Evolutionary conservation across 2,329 filamentous ascomycete species (phyloP).

Genomic region (Pyrenochaeta sp.): DNA sequence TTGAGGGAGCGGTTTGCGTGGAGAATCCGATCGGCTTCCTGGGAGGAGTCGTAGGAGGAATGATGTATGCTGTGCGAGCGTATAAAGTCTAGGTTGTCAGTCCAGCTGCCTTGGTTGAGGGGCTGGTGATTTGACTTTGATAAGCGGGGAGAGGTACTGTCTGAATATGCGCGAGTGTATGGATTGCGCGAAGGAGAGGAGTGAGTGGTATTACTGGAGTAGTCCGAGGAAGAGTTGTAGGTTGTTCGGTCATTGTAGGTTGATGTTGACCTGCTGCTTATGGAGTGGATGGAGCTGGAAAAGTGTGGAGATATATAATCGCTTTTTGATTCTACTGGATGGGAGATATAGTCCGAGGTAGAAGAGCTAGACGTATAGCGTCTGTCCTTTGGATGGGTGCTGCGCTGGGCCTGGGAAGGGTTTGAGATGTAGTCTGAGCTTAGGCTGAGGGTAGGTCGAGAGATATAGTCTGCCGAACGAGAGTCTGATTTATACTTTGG

Average conservation of each 20-base stretch:
- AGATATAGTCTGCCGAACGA: slow-evolving; percentile 12
- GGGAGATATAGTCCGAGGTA: slow-evolving; percentile 8
- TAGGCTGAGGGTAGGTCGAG: slow-evolving; percentile 3
- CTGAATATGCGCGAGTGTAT: background rate
- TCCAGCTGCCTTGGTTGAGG: slow-evolving; percentile 19
- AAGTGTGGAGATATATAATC: background rate
- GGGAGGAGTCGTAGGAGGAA: slow-evolving; percentile 10
- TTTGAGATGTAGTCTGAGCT: slow-evolving; percentile 13
- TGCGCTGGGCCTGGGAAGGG: background rate
- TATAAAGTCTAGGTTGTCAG: slow-evolving; percentile 15
- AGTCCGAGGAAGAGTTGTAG: background rate
- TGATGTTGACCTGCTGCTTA: background rate
- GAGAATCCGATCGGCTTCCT: slow-evolving; percentile 12
- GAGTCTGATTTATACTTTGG: slow-evolving; percentile 3
- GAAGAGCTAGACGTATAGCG: slow-evolving; percentile 1
- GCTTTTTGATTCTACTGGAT: background rate
- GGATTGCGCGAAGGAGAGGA: background rate
- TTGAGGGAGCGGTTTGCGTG: slow-evolving; percentile 3
- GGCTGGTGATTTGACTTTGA: slow-evolving; percentile 3
- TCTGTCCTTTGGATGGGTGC: background rate
- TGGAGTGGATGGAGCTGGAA: background rate
- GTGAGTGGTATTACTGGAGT: background rate
- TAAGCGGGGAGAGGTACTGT: slow-evolving; percentile 1
- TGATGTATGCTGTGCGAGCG: slow-evolving; percentile 13
- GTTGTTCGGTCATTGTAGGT: background rate